Evolutionary conservation across 2,329 filamentous ascomycete genomes (phyloP).

Genomic region (Cercospora janseana): DNA sequence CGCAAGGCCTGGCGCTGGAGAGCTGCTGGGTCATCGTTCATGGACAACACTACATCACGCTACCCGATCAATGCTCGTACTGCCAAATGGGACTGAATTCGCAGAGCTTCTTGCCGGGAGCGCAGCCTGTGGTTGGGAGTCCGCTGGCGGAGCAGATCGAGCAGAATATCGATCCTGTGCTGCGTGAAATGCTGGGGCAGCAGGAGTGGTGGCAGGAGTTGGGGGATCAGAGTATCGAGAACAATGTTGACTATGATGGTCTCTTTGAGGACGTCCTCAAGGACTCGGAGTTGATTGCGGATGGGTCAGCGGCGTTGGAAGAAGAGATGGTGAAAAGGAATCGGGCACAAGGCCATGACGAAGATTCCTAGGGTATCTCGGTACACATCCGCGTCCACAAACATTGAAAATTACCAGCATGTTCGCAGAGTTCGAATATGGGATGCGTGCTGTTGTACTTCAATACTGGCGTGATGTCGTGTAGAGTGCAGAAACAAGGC

Average conservation of each 20-base stretch:
- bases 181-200: slow-evolving; percentile 16
- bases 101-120: slow-evolving; percentile 14
- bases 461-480: no score
- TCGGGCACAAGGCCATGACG: no score
- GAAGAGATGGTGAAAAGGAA: no score
- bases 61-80: slow-evolving; percentile 32
- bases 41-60: slow-evolving; percentile 28
- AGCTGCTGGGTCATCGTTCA: slow-evolving; percentile 34
- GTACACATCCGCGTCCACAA: no score
- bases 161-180: slow-evolving; percentile 13
- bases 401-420: no score
- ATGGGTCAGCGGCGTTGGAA: no score
- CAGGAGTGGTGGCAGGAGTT: slow-evolving; percentile 17
- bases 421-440: no score
- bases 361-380: no score
- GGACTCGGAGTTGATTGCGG: no score
- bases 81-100: slow-evolving; percentile 29
- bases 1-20: slow-evolving; percentile 19
- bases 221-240: slow-evolving; percentile 7
- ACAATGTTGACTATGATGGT: neutral
- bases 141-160: slow-evolving; percentile 21
- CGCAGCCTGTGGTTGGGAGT: slow-evolving; percentile 13
- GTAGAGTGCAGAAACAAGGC: neutral
- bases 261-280: neutral
- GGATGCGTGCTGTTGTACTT: neutral